These are phyloP conservation scores for Colletotrichum caudatum DNA, from an alignment of 2,329 filamentous ascomycete genomes.

Conservation along the genomic window DNA sequence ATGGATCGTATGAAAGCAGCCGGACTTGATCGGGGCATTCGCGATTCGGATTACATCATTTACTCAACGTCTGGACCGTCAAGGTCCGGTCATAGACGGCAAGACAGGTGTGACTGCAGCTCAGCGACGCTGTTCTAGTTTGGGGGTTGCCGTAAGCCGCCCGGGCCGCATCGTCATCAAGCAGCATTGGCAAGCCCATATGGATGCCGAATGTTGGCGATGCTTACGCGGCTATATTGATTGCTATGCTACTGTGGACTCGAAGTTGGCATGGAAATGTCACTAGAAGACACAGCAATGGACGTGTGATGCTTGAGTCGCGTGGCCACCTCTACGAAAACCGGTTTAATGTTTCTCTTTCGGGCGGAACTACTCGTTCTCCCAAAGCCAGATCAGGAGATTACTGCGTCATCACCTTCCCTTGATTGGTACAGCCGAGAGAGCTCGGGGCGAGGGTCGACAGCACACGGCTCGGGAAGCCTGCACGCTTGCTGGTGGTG, in stretches of 20 bases:
- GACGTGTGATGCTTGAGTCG: constrained; percentile 3
- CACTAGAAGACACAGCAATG: neutral
- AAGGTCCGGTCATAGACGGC: neutral
- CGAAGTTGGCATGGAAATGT: neutral
- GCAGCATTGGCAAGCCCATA: neutral
- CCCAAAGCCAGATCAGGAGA: constrained; percentile 30
- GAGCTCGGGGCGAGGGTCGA: neutral
- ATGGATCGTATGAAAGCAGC: neutral
- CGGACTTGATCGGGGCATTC: constrained; percentile 1
- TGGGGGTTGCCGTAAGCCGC: neutral
- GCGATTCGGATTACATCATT: constrained; percentile 1
- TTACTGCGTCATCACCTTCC: constrained; percentile 28
- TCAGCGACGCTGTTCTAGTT: neutral
- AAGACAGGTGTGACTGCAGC: neutral
- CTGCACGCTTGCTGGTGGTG: neutral
- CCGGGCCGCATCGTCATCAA: neutral
- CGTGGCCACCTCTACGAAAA: neutral
- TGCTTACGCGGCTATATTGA: neutral
- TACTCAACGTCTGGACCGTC: constrained; percentile 2
- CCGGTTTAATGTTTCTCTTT: constrained; percentile 7
- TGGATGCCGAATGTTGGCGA: neutral
- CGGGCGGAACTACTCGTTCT: neutral
- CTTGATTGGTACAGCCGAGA: constrained; percentile 25
- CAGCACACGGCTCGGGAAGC: constrained; percentile 12
- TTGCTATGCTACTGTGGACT: neutral